phyloP scores from a whole-genome alignment of 1,139 yeast species.

The Trichomonascaceae sp. region DNA sequence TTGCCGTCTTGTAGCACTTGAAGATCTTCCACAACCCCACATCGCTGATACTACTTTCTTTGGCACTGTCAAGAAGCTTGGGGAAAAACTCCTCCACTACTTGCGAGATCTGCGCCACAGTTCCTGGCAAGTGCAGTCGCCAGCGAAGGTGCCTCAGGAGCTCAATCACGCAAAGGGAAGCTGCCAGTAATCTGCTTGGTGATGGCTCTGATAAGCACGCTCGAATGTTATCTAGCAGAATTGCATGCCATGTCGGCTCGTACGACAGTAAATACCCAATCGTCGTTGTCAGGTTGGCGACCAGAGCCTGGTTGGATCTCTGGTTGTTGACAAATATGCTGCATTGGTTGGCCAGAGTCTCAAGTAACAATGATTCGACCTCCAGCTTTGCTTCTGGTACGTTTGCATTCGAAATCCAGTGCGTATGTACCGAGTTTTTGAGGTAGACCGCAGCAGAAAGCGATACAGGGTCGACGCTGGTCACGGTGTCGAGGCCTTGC shows the following conservation, averaged over 20 bases:
- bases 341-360: background rate
- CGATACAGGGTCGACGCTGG: background rate
- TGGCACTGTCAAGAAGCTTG: background rate
- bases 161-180: background rate
- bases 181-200: background rate
- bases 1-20: background rate
- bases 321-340: background rate
- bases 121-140: background rate
- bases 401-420: background rate
- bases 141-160: background rate
- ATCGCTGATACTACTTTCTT: background rate
- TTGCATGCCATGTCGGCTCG: background rate
- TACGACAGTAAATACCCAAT: background rate
- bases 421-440: background rate
- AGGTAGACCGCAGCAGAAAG: background rate
- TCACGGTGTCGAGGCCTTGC: background rate
- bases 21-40: background rate
- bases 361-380: background rate
- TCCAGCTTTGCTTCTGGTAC: background rate
- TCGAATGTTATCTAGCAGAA: background rate
- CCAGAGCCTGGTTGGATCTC: background rate
- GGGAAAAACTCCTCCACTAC: background rate
- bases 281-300: background rate
- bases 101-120: background rate
- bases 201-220: background rate